Evolutionary conservation across 495 filamentous ascomycete species (phyloP), one percentile per base, ranked within the genome.

Genomic region (Neurospora cerealis): DNA sequence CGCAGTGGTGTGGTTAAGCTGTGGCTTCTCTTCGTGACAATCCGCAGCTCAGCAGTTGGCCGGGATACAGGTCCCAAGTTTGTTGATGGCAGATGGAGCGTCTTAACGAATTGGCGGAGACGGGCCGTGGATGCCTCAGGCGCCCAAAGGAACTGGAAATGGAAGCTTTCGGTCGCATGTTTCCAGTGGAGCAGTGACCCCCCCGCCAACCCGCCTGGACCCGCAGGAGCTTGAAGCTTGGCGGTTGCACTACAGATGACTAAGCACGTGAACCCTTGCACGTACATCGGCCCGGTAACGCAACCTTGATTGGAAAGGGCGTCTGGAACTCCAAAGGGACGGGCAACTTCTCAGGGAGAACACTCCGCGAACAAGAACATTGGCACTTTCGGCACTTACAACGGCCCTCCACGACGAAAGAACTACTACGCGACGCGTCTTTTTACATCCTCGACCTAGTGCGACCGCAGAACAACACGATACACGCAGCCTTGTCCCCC

Each of bases 21-120:
- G 60, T 71, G 44, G 54, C 37, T 69, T 38, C 21, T 40, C 62
- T 73, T 71, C 60, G 73, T 32, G 46, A 62, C 71, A 73, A 72
- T 74, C 36, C n/a, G 72, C 54, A 73, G 66, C 77, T 75, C 32
- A 38, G 69, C 34, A 32, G 73, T 71, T 71, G 69, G 70, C 42
- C 24, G 39, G 34, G 69, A 38, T 41, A 70, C 69, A 70, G 69
- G 34, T 38, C 69, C 36, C 69, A 70, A 70, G 69, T 70, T 21
- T 70, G 39, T 28, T 66, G 54, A 34, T 66, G 54, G 54, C 54
- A 66, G 54, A 66, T 66, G 54, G 54, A 66, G 54, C n/a, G 71
- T 21, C 73, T 79, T 76, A 54, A 71, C 76, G 74, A 75, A 76
- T 75, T 72, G 70, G 72, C 42, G 28, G 71, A 46, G 37, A n/a